Evolutionary conservation across 140 eudicot species (phyloP), one percentile per base, ranked within the genome.

Genomic region (Bidens hawaiensis): DNA sequence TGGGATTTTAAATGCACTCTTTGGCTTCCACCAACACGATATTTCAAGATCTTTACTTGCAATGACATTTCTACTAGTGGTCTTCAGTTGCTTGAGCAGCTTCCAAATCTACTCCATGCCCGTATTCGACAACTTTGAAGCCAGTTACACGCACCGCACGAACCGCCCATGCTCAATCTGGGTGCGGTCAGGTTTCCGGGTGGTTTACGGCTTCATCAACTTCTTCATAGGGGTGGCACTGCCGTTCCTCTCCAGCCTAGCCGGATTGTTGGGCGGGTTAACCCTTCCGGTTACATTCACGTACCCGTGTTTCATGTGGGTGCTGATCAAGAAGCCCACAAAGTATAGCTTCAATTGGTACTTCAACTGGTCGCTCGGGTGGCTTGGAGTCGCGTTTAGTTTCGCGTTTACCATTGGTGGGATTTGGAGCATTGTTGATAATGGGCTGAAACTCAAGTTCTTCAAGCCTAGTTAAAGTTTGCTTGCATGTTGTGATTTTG

Each of bases 101-200:
- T 83, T 73, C 69, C 86, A 79, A 18, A 79, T 83, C 57, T 83
- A 90, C 78, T 86, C 97, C 18, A 90, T 90, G 97, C 97, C 97
- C 0, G 94, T 88, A 19, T 90, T 90, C 10, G 97, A 90, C 81
- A 90, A 88, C 56, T 90, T 90, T 18, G 97, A 90, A 77, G 95
- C 95, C 2, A 77, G 96, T 45, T 86, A 86, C 81, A 86, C 96
- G 4, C 82, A 88, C 85, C 81, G 90, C 2, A 90, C 94, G 0
- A 90, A 90, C 68, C 82, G 88, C 1, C 97, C 97, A 4, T 90
- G 97, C 68, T 78, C 97, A 3, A 59, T 86, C 7, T 90, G 97
- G 97, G 95, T 90, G 2, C 81, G 97, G 17, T 86, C 94, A 1
- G 95, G 95, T 4, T 84, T 90, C 70, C 70, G 97, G 40, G 90